Conservation (phyloP, 1,139 yeast species). For the Kurtzmaniella quercitrusa region DNA sequence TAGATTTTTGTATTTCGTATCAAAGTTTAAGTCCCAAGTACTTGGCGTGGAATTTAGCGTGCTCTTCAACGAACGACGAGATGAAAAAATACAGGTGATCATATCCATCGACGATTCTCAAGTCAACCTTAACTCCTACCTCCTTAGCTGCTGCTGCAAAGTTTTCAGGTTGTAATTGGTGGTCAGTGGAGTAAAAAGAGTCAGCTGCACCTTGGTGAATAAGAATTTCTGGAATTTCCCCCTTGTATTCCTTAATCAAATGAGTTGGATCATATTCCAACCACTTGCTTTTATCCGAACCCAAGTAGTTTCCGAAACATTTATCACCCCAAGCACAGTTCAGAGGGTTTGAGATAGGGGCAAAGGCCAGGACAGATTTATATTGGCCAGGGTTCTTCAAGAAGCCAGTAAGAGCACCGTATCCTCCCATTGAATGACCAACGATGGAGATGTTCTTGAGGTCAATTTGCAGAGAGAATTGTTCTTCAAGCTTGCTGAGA, state of each 20-base stretch:
- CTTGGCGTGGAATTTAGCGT: constrained; percentile 84
- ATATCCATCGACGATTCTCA: constrained; percentile 73
- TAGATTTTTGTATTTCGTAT: background rate
- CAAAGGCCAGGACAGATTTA: constrained; percentile 83
- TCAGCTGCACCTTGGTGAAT: constrained; percentile 84
- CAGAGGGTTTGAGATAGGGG: constrained; percentile 83
- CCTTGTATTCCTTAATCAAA: constrained; percentile 53
- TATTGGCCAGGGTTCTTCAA: constrained; percentile 70
- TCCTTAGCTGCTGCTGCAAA: constrained; percentile 61
- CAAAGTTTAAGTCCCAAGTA: constrained; percentile 49
- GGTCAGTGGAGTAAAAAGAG: constrained; percentile 56
- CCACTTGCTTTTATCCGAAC: constrained; percentile 60
- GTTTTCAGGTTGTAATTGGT: constrained; percentile 74
- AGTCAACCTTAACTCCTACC: constrained; percentile 54
- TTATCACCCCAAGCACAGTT: constrained; percentile 80
- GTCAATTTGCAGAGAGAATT: constrained; percentile 49
- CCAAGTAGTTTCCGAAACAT: constrained; percentile 76
- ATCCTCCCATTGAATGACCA: constrained; percentile 99
- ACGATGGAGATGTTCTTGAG: constrained; percentile 62
- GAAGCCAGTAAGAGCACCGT: constrained; percentile 82
- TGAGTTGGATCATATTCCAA: constrained; percentile 74
- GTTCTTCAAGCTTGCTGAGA: constrained; percentile 42
- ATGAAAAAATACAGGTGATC: constrained; percentile 91
- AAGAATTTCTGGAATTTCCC: constrained; percentile 56
- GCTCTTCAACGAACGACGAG: constrained; percentile 76